Base-by-base conservation (phyloP, 2,329 filamentous ascomycete species). In the Penicillium hordei region DNA sequence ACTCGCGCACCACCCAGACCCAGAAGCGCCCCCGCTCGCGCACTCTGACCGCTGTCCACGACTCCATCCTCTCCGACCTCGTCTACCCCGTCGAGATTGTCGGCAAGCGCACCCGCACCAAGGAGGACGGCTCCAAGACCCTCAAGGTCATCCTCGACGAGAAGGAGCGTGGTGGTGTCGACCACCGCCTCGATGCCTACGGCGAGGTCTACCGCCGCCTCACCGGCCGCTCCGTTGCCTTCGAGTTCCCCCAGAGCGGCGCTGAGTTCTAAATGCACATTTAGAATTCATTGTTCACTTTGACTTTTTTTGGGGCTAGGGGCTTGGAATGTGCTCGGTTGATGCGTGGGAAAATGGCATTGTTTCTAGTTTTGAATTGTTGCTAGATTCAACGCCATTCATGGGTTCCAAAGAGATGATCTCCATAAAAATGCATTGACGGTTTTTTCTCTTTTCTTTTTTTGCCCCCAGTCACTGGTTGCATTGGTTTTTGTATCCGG, bases 1-100 rank as follows among this genome's bases (percentile, higher is more conserved):
- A 92, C 84, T 91, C 89, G 71, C 93, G 94, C 86, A 93, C 93
- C 84, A 91, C 85, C 78, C 93, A 94, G 83, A 97, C 88, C 77
- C 94, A 99, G 88, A 97, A 97, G 92, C 93, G 94, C 72, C 94
- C 94, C 73, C 92, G 93, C 75, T 96, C 91, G 75, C 91, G 94
- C 81, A 99, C 94, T 70, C 90, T 99, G 78, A 97, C 94, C 67
- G 93, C 94, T 69, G 94, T 99, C 76, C 94, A 99, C 89, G 94
- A 99, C 78, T 89, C 93, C 75, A 97, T 99, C 85, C 91, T 99
- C 70, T 85, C 86, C 78, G 94, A 99, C 82, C 91, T 99, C 77
- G 94, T 97, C 85, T 99, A 90, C 90, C 94, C 94, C 77, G 94
- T 99, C 77, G 94, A 99, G 90, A 99, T 99, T 72, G 94, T 99